Base-by-base conservation (phyloP, 2,329 filamentous ascomycete genomes). In the Colletotrichum simmondsii region DNA sequence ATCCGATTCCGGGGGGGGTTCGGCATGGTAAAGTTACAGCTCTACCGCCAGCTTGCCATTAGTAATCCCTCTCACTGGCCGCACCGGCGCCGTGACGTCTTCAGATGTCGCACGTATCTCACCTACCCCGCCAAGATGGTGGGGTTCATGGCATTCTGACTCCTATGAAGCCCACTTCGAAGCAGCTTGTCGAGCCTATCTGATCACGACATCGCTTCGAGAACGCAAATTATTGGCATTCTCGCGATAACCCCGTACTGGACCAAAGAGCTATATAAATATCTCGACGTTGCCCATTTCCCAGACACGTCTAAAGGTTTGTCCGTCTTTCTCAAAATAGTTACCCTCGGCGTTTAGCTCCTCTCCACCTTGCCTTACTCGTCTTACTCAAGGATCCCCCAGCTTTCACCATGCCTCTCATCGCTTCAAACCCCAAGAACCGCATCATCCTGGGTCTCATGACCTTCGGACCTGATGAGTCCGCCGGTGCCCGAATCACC, bases 381-480 rank as follows among this genome's bases (percentile, higher is more conserved):
- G 16, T 37, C 64, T 59, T 37, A 62, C 69, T 64, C 68, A 60
- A 46, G 54, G 56, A 59, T 61, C 53, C 68, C 58, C 58, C 59
- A 70, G 54, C 54, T 49, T 42, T 8, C 78, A 83, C 75, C 35
- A 88, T 88, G 87, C 85, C 87, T 79, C 85, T 88, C 73, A 76
- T 87, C 75, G 80, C 79, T 16, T 81, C 82, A 60, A 80, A 79
- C 42, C 78, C 80, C 68, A 92, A 91, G 76, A 88, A 92, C 75
- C 90, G 93, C 75, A 87, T 95, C 78, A 94, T 97, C 86, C 91
- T 97, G 52, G 94, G 95, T 75, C 88, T 95, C 67, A 97, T 97
- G 95, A 95, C 93, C 79, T 95, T 95, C 85, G 93, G 93, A 35
- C 91, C 93, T 2, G 89, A 90, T 70, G 87, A 87, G 71, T 76